phyloP scores from a whole-genome alignment of 2,329 filamentous ascomycete genomes.

The Talaromyces albobiverticillius region DNA sequence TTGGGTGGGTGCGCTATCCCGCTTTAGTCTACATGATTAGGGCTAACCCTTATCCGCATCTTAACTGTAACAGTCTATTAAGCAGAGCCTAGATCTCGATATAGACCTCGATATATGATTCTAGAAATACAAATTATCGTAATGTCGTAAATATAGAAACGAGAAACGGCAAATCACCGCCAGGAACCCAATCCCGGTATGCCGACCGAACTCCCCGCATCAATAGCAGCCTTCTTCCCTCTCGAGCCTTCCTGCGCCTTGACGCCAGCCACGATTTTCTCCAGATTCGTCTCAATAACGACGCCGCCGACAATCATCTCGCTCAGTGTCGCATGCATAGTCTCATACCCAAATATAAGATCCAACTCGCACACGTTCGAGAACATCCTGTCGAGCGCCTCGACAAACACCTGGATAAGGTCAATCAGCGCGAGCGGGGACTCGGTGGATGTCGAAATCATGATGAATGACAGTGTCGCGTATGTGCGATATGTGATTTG shows the following conservation, averaged over 20 bases:
- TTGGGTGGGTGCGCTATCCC: neutral
- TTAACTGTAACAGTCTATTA: too few relatives aligned
- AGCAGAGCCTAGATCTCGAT: too few relatives aligned
- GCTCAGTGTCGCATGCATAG: constrained; percentile 80
- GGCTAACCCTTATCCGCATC: constrained; percentile 10
- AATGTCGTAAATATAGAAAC: neutral
- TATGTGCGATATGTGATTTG: constrained; percentile 98
- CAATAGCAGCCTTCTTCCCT: constrained; percentile 44
- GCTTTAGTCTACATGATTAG: neutral
- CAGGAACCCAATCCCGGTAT: constrained; percentile 39
- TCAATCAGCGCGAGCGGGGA: constrained; percentile 93
- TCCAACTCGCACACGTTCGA: constrained; percentile 99
- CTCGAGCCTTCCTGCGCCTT: constrained; percentile 48
- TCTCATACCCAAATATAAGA: constrained; percentile 98
- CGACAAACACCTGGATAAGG: constrained; percentile 96
- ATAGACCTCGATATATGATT: neutral
- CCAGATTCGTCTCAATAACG: constrained; percentile 86
- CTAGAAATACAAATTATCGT: neutral
- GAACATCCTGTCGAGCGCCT: constrained; percentile 89
- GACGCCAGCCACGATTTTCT: constrained; percentile 84
- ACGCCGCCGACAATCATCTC: constrained; percentile 97
- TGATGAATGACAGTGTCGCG: constrained; percentile 96
- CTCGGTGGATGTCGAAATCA: constrained; percentile 95
- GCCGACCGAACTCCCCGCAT: constrained; percentile 39
- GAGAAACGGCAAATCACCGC: constrained; percentile 29